Percentiles rank a stretch among this genome's conserved stretches.
These are phyloP conservation scores for Xylaria cubensis DNA, from an alignment of 495 filamentous ascomycete genomes.

Conservation along the genomic window DNA sequence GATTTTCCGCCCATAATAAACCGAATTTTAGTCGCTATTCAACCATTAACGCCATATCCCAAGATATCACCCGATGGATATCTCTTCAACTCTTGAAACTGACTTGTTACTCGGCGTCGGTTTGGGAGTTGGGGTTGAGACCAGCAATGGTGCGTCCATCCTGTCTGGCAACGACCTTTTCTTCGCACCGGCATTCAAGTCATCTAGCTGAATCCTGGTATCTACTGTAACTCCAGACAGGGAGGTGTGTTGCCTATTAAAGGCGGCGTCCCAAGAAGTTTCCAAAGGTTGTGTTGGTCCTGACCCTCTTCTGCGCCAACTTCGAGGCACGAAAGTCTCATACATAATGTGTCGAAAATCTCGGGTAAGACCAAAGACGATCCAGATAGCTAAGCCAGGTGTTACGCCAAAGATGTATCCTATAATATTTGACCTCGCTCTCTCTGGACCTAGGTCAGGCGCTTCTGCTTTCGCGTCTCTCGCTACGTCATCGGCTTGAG, in stretches of 20 bases:
- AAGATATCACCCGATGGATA: neutral
- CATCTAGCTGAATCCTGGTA: constrained; percentile 13
- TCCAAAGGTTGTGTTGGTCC: neutral
- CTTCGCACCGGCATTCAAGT: neutral
- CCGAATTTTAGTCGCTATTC: neutral
- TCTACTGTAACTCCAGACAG: constrained; percentile 14
- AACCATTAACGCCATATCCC: constrained; percentile 6
- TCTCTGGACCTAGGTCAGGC: constrained; percentile 29
- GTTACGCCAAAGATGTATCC: constrained; percentile 37
- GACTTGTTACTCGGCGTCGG: constrained; percentile 10
- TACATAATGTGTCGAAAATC: constrained; percentile 36
- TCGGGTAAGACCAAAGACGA: constrained; percentile 35
- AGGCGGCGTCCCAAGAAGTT: neutral
- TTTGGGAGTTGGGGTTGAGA: neutral
- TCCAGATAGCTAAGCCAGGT: constrained; percentile 33
- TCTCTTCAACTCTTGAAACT: neutral
- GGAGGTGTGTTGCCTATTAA: neutral
- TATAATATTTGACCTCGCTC: constrained; percentile 35
- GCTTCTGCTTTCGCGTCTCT: constrained; percentile 23
- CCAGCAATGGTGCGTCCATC: constrained; percentile 9
- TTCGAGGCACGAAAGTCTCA: constrained; percentile 27
- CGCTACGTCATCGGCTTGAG: constrained; percentile 23
- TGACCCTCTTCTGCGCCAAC: constrained; percentile 9
- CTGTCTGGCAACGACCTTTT: constrained; percentile 11
- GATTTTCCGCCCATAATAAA: neutral